Base-by-base conservation (phyloP, 1,284 basidiomycete genomes). In the Fomitopsis schrenkii region DNA sequence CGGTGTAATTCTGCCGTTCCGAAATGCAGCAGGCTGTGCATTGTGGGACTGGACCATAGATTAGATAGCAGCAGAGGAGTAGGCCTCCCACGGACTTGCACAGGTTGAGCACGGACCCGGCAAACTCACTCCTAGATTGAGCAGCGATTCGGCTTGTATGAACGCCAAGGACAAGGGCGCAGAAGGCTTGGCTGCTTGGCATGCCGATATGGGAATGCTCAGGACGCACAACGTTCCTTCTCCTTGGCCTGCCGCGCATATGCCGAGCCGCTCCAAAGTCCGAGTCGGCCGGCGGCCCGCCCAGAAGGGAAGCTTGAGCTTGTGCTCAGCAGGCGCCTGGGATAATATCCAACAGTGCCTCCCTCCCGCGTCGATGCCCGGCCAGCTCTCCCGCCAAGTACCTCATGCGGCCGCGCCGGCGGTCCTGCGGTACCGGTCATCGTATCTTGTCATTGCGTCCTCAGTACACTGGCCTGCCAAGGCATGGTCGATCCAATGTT, bases 121-220 rank as follows among this genome's bases (percentile, higher is more conserved):
- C 52, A 9, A 14, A 33, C 28, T 10, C 28, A 15, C 35, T 54
- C 7, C 52, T n/a, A 54, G 35, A 38, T 19, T 38, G 38, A 38
- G 52, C 52, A 54, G 33, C 52, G 22, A 54, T 8, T 22, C 22
- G 22, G 30, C 52, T 53, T 54, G 30, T 14, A 54, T 40, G 36
- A 33, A 15, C 19, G 52, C 52, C 52, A 54, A 38, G 52, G 30
- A 2, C 30, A 33, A 15, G 3, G 10, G 7, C 19, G 17, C 19
- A 10, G 35, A 54, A 54, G 52, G 52, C 52, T 54, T 54, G 52
- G 52, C 52, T 17, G 48, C 52, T 54, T 54, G 52, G 52, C 52
- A 26, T 38, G 52, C 52, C 52, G 36, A 54, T 54, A 40, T 26
- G 36, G 52, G n/a, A 54, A 36, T 38, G n/a, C 33, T 40, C 35